Percentiles rank a stretch among this genome's conserved stretches.
Conservation (phyloP, 495 filamentous ascomycete genomes). For the Tuber aestivum region DNA sequence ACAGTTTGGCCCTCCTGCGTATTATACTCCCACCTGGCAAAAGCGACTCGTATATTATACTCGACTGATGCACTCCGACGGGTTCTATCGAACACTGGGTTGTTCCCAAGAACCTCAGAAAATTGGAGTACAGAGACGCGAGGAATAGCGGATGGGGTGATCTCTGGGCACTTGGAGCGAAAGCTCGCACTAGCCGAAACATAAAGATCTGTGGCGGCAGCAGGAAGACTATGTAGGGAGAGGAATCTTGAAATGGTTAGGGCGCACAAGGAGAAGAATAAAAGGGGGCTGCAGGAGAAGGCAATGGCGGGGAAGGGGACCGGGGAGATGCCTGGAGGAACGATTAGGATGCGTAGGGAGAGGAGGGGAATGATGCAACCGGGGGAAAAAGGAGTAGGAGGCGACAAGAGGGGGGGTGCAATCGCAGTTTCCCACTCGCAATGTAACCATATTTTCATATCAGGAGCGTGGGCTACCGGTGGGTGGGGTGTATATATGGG, state of each 20-base stretch:
- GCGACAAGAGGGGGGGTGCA: background rate
- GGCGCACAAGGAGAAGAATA: slow-evolving; percentile 44
- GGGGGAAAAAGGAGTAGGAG: too few species aligned
- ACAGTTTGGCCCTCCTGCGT: too few species aligned
- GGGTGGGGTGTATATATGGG: background rate
- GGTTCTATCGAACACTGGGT: too few species aligned
- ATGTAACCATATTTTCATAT: background rate
- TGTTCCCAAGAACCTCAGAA: too few species aligned
- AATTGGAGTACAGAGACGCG: too few species aligned
- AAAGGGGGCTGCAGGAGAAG: slow-evolving; percentile 23
- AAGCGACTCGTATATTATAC: too few species aligned
- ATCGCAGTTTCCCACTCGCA: background rate
- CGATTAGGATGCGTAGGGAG: background rate
- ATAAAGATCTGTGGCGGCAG: slow-evolving; percentile 23
- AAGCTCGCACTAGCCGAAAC: too few species aligned
- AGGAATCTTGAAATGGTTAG: slow-evolving; percentile 41
- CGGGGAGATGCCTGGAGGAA: background rate
- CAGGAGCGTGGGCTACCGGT: background rate
- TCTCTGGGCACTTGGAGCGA: too few species aligned
- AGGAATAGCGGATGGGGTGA: too few species aligned
- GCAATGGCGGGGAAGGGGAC: slow-evolving; percentile 1
- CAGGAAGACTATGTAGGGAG: slow-evolving; percentile 25
- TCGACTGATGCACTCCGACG: too few species aligned
- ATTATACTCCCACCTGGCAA: too few species aligned
- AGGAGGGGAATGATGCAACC: background rate